Evolutionary conservation across 78 protist species (phyloP), one percentile per base, ranked within the genome.

Genomic region (Cyanophora paradoxa): DNA sequence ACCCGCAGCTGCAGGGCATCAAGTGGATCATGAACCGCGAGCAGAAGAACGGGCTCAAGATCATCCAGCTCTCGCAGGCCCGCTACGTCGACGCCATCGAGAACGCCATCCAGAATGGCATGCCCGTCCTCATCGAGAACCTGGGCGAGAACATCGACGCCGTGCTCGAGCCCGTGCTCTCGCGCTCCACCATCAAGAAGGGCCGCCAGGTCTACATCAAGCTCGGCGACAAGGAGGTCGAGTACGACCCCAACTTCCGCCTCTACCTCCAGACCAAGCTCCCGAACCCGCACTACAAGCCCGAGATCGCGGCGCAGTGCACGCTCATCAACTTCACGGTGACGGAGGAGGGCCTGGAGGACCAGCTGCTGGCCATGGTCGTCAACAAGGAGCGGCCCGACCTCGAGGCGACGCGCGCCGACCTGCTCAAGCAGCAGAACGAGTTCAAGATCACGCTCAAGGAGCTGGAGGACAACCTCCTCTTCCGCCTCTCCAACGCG

Each of bases 241-340:
- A 81, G 46, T 82, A 67, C 76, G 77, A 81, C 31, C 79, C 76
- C 24, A 62, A 66, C n/a, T 84, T 88, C 77, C 22, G 54, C 26
- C 73, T 93, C 33, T 78, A 74, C 82, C 42, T 93, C 59, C 92
- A 88, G 75, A 88, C 97, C 33, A 86, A 86, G 82, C 44, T 86
- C 65, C 26, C 79, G 46, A 90, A 89, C 58, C 97, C 97, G 40
- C 93, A 86, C 79, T 93, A 86, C 86, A 66, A 74, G 37, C 94
- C 97, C 24, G 94, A 93, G 82, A 33, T 90, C 20, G 70, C 78
- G n/a, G 94, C 94, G 13, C 91, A 92, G 79, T 65, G 87, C 28
- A 88, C 92, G 37, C 52, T 92, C 65, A 72, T 90, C 72, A 94
- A 94, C 86, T 94, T 90, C 79, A 89, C 77, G 30, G 91, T 87